These are phyloP conservation scores for Monilinia aucupariae DNA, from an alignment of 2,329 filamentous ascomycete genomes.

Conservation along the genomic window DNA sequence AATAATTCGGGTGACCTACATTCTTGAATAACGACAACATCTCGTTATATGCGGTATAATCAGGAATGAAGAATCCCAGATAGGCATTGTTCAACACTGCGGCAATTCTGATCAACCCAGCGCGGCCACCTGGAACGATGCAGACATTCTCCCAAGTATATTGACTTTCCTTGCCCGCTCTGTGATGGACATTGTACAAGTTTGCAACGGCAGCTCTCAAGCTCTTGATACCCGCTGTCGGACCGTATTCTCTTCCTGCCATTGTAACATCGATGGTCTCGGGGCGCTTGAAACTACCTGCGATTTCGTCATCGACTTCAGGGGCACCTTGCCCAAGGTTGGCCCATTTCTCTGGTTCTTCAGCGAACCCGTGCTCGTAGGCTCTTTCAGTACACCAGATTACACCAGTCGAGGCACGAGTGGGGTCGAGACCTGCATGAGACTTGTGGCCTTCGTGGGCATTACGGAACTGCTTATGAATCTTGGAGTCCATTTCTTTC, in stretches of 20 bases:
- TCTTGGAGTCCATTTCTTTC: constrained; percentile 73
- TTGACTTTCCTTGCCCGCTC: constrained; percentile 77
- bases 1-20: constrained; percentile 40
- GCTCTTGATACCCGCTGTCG: constrained; percentile 89
- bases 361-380: constrained; percentile 79
- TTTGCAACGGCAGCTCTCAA: constrained; percentile 82
- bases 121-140: constrained; percentile 89
- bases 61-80: constrained; percentile 87
- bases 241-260: constrained; percentile 81
- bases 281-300: constrained; percentile 80
- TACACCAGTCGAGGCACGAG: constrained; percentile 83
- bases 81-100: constrained; percentile 91
- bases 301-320: constrained; percentile 89
- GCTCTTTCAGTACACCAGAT: constrained; percentile 90
- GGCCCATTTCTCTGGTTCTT: constrained; percentile 78
- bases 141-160: constrained; percentile 98
- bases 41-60: constrained; percentile 97
- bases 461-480: constrained; percentile 82
- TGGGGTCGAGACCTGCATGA: constrained; percentile 85
- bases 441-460: constrained; percentile 87
- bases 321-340: constrained; percentile 93
- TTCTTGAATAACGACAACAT: constrained; percentile 96
- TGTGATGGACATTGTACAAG: constrained; percentile 89
- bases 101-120: constrained; percentile 89
- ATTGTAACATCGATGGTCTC: constrained; percentile 71